Evolutionary conservation across 371 early-diverging fungal genomes (phyloP), one percentile per base, ranked within the genome.

Genomic region (Mucor irregularis): DNA sequence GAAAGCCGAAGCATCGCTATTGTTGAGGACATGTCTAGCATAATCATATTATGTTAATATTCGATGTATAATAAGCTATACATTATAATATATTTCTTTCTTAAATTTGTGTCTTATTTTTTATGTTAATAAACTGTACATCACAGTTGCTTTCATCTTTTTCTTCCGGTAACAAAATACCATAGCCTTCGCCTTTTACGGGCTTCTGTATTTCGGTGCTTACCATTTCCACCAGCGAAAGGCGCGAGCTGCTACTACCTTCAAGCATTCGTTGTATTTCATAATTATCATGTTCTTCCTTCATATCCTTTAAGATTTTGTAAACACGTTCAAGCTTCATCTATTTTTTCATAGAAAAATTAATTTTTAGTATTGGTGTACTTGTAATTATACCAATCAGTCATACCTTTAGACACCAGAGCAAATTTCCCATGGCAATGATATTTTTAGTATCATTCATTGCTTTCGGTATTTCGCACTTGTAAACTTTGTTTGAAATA

Each of bases 341-440:
- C 56, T 31, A 42, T 49, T 42, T 28, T 38, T 16, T 39, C 39
- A 38, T 24, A 5, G 7, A 19, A 42, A 24, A 29, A 22, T 37
- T 38, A 16, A 24, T 6, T 56, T 33, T 24, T 30, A n/a, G n/a
- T n/a, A n/a, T n/a, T n/a, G n/a, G n/a, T 42, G 17, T 38, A 29
- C 34, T 40, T 34, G 2, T 31, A 30, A 30, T 46, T 16, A 30
- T 46, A 16, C 47, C 19, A 30, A 8, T 46, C 16, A 17, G 31
- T 4, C 47, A 30, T 46, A 56, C 49, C 56, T 48, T 56, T 28
- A 56, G 33, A 5, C 42, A 42, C 49, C 43, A 56, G 9, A 40
- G 25, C 14, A 56, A 22, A 42, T 56, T 56, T 10, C 56, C 56
- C 43, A 56, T 31, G 22, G 56, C 49, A 39, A 56, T 10, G 17